Conservation (phyloP, 2,329 filamentous ascomycete genomes). For the Plectosphaerella cucumerina region DNA sequence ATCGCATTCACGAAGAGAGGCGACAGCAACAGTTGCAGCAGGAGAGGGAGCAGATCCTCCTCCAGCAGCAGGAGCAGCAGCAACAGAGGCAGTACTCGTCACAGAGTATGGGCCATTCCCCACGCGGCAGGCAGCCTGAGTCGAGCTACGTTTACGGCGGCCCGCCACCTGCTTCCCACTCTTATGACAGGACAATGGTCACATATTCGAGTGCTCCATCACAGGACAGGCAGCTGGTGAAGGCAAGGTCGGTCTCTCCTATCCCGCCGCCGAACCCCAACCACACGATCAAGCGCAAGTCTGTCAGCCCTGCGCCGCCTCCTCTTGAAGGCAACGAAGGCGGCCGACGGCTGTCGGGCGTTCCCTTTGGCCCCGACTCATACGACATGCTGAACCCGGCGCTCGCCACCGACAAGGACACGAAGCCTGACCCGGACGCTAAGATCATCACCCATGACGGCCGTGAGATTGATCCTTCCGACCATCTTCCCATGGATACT, state of each 20-base stretch:
- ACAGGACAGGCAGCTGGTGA: slow-evolving; percentile 28
- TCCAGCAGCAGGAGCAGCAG: slow-evolving; percentile 36
- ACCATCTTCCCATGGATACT: slow-evolving; percentile 71
- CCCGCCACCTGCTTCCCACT: slow-evolving; percentile 28
- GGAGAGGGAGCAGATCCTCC: slow-evolving; percentile 32
- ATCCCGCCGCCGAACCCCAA: slow-evolving; percentile 23
- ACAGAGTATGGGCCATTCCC: slow-evolving; percentile 33
- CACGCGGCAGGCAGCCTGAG: slow-evolving; percentile 31
- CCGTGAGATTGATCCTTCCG: slow-evolving; percentile 73
- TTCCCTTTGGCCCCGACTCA: slow-evolving; percentile 72
- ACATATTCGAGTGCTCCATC: slow-evolving; percentile 28
- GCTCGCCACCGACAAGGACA: slow-evolving; percentile 30
- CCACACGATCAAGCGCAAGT: slow-evolving; percentile 64
- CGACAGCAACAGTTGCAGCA: slow-evolving; percentile 40
- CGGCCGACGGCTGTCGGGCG: slow-evolving; percentile 49
- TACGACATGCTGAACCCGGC: slow-evolving; percentile 69
- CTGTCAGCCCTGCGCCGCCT: slow-evolving; percentile 65
- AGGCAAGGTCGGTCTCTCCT: slow-evolving; percentile 37
- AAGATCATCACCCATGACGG: slow-evolving; percentile 76
- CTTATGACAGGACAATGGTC: slow-evolving; percentile 36
- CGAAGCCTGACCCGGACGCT: slow-evolving; percentile 44
- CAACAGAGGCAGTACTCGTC: slow-evolving; percentile 38
- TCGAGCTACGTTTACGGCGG: neutral
- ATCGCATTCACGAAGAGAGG: slow-evolving; percentile 53
- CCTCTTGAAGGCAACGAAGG: slow-evolving; percentile 25